Evolutionary conservation across 306 rosid species (phyloP).

Genomic region (Amphicarpaea edgeworthii): DNA sequence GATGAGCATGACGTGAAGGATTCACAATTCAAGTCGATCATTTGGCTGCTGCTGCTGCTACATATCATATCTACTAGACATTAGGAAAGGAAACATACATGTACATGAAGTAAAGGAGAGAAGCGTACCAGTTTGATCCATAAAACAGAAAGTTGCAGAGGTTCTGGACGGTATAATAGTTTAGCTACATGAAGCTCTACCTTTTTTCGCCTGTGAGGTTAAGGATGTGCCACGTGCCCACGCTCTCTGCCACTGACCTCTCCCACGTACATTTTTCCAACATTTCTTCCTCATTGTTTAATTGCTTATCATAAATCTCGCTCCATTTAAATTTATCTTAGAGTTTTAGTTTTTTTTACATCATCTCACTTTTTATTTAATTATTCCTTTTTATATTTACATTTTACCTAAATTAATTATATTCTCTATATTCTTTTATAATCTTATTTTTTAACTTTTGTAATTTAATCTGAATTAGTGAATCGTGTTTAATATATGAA

Average conservation of each 20-base stretch:
- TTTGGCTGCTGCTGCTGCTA: too few relatives aligned
- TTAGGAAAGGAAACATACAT: neutral
- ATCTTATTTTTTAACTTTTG: too few relatives aligned
- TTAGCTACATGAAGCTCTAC: slow-evolving; percentile 49
- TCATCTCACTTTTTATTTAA: too few relatives aligned
- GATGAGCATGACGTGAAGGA: too few relatives aligned
- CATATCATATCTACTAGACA: neutral
- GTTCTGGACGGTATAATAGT: slow-evolving; percentile 40
- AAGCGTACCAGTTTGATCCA: slow-evolving; percentile 26
- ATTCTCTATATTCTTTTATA: too few relatives aligned
- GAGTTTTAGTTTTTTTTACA: too few relatives aligned
- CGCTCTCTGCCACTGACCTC: slow-evolving; percentile 50
- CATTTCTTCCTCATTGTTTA: neutral
- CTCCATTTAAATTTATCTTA: too few relatives aligned
- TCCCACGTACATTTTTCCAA: neutral
- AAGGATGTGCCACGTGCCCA: slow-evolving; percentile 65
- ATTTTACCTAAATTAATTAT: too few relatives aligned
- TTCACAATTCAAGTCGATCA: neutral
- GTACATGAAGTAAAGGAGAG: neutral
- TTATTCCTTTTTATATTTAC: too few relatives aligned
- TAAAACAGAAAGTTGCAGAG: slow-evolving; percentile 15
- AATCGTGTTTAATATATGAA: too few relatives aligned
- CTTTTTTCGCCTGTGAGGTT: slow-evolving; percentile 56
- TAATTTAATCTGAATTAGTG: too few relatives aligned
- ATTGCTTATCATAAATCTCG: too few relatives aligned